A percentile compares a stretch with the other conserved stretches of the same genome.
phyloP scores from a whole-genome alignment of 202 grass and related monocot species.

The Brachypodium distachyon region DNA sequence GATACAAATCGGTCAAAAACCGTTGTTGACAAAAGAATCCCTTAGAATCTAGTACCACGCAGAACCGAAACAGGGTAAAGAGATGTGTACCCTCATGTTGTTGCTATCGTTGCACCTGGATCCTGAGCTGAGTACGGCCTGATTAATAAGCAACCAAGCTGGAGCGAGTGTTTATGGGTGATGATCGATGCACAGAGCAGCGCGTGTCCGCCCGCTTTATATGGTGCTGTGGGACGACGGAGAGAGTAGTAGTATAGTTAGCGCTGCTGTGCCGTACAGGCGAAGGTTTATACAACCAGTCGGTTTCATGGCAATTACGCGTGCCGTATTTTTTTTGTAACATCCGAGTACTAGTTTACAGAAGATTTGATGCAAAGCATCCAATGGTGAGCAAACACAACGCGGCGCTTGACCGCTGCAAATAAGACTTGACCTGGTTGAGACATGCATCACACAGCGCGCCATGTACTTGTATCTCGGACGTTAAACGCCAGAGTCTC shows the following conservation, averaged over 20 bases:
- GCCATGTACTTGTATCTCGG: not conserved
- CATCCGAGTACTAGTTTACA: not conserved
- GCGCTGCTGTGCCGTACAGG: not conserved
- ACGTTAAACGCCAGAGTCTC: not conserved
- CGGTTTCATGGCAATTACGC: constrained; percentile 3
- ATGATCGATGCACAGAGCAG: not conserved
- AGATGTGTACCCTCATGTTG: not conserved
- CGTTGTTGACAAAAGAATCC: not conserved
- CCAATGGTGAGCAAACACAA: not conserved
- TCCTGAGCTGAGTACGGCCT: not conserved
- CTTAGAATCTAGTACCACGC: too few relatives aligned
- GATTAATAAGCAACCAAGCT: not conserved
- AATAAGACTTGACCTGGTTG: too few relatives aligned
- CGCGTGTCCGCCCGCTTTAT: not conserved
- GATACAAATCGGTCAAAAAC: not conserved
- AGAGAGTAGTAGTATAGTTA: too few relatives aligned
- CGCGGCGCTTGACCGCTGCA: too few relatives aligned
- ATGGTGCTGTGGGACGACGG: too few relatives aligned
- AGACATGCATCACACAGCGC: too few relatives aligned
- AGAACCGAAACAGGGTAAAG: not conserved
- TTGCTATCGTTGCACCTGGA: not conserved
- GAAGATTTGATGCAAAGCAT: not conserved
- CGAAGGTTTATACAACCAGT: not conserved
- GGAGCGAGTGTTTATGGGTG: not conserved
- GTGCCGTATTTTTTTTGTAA: not conserved